Conservation (phyloP, 2,329 filamentous ascomycete species). For the Pseudogymnoascus sp. region DNA sequence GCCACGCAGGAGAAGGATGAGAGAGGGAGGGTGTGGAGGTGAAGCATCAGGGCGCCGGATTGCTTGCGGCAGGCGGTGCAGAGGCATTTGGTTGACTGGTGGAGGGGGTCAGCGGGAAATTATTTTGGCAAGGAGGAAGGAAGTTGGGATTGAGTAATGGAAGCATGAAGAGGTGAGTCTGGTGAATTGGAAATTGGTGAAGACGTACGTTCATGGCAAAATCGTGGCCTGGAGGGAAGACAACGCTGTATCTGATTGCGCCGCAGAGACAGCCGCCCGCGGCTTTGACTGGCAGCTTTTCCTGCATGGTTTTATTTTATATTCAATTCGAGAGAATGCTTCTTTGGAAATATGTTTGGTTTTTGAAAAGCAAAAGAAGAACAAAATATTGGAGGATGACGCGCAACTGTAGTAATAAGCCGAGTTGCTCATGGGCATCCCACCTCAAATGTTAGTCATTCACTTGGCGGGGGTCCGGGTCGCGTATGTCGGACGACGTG, state of each 20-base stretch:
- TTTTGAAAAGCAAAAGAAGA: background rate
- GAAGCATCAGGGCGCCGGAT: conserved; percentile 42
- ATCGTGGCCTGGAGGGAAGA: conserved; percentile 41
- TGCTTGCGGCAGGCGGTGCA: conserved; percentile 51
- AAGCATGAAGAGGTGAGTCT: too few species aligned
- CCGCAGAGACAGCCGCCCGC: conserved; percentile 49
- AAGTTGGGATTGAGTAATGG: too few species aligned
- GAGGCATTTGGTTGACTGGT: conserved; percentile 44
- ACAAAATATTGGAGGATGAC: background rate
- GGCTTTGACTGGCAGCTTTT: conserved; percentile 26
- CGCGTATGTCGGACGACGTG: conserved; percentile 1
- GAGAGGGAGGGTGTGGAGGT: conserved; percentile 36
- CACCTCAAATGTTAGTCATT: conserved; percentile 7
- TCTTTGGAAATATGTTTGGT: background rate
- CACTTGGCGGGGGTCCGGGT: conserved; percentile 3
- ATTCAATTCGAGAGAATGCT: background rate
- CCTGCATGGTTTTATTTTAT: conserved; percentile 1
- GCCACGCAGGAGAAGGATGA: conserved; percentile 32
- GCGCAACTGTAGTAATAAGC: background rate
- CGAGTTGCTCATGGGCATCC: background rate
- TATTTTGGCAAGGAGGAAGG: too few species aligned
- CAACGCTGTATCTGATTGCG: conserved; percentile 43
- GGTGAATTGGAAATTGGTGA: conserved; percentile 9
- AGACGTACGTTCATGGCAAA: conserved; percentile 34
- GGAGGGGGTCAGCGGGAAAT: background rate